Percentiles rank a stretch among this genome's conserved stretches.
phyloP scores from a whole-genome alignment of 2,329 filamentous ascomycete genomes.

The Myriangium duriaei region DNA sequence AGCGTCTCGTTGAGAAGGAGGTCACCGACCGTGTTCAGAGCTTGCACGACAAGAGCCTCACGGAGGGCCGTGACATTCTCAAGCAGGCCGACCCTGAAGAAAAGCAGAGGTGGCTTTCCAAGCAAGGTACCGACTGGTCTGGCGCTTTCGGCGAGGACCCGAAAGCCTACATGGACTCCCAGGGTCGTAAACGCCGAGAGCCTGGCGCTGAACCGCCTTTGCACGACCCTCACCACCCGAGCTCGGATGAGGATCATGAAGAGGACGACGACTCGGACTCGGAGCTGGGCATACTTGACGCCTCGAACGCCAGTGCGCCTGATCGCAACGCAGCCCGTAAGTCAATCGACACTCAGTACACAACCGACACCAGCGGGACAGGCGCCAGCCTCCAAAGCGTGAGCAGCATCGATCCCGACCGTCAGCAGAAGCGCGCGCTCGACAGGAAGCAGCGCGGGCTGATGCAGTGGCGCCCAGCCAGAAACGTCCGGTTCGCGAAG shows the following conservation, averaged over 20 bases:
- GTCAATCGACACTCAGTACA: conserved; percentile 22
- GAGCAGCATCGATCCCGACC: conserved; percentile 48
- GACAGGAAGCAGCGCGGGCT: conserved; percentile 77
- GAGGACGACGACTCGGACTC: conserved; percentile 28
- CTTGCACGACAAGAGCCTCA: conserved; percentile 70
- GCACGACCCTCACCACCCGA: conserved; percentile 38
- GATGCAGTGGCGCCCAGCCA: conserved; percentile 90
- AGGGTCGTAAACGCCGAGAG: conserved; percentile 42
- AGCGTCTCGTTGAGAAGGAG: conserved; percentile 56
- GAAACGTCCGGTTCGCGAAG: conserved; percentile 77
- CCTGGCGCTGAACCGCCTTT: conserved; percentile 40
- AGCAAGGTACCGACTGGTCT: conserved; percentile 74
- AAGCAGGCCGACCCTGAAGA: conserved; percentile 59
- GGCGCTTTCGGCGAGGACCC: conserved; percentile 76
- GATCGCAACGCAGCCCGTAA: conserved; percentile 27
- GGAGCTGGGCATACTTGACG: conserved; percentile 50
- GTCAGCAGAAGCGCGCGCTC: conserved; percentile 55
- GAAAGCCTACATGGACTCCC: conserved; percentile 41
- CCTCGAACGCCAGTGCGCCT: conserved; percentile 20
- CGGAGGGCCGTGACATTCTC: conserved; percentile 68
- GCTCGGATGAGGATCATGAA: conserved; percentile 28
- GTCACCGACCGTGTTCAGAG: conserved; percentile 60
- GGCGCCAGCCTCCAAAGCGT: conserved; percentile 4
- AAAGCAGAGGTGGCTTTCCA: conserved; percentile 64
- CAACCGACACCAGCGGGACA: conserved; percentile 13